Evolutionary conservation across 1,284 basidiomycete species (phyloP).

Genomic region (Trametes sp.): DNA sequence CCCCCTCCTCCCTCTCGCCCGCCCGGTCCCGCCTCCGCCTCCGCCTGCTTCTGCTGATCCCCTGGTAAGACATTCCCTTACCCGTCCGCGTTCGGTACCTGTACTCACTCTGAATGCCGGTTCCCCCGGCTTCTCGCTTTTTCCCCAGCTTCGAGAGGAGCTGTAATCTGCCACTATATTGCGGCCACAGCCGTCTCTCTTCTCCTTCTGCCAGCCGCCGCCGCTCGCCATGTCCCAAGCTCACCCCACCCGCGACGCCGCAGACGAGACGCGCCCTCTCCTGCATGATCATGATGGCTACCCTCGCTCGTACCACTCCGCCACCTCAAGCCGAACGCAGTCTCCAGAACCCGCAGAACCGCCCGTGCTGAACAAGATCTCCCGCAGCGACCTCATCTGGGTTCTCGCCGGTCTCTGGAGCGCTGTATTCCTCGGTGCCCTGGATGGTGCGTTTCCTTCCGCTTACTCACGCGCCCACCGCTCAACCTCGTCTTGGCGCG

Average conservation of each 20-base stretch:
- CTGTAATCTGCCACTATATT: slow-evolving; percentile 27
- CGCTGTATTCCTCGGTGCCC: slow-evolving; percentile 80
- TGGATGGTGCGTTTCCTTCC: slow-evolving; percentile 66
- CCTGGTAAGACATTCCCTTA: slow-evolving; percentile 24
- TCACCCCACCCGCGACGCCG: slow-evolving; percentile 19
- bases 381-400: slow-evolving; percentile 65
- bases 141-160: slow-evolving; percentile 33
- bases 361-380: slow-evolving; percentile 51
- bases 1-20: not conserved
- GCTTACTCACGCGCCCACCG: slow-evolving; percentile 18
- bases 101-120: slow-evolving; percentile 19
- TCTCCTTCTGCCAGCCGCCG: no score
- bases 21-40: slow-evolving; percentile 3
- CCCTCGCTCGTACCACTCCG: slow-evolving; percentile 28
- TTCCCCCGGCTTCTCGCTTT: slow-evolving; percentile 25
- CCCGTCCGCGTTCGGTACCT: slow-evolving; percentile 14
- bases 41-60: slow-evolving; percentile 17
- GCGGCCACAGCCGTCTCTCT: slow-evolving; percentile 12
- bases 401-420: slow-evolving; percentile 80
- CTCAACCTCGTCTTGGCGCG: slow-evolving; percentile 30
- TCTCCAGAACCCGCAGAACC: slow-evolving; percentile 29
- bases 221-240: slow-evolving; percentile 23
- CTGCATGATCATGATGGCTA: slow-evolving; percentile 26
- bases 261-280: slow-evolving; percentile 38
- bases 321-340: slow-evolving; percentile 20